Base-by-base conservation (phyloP, 352 stramenopile species). In the Phytophthora constricta region DNA sequence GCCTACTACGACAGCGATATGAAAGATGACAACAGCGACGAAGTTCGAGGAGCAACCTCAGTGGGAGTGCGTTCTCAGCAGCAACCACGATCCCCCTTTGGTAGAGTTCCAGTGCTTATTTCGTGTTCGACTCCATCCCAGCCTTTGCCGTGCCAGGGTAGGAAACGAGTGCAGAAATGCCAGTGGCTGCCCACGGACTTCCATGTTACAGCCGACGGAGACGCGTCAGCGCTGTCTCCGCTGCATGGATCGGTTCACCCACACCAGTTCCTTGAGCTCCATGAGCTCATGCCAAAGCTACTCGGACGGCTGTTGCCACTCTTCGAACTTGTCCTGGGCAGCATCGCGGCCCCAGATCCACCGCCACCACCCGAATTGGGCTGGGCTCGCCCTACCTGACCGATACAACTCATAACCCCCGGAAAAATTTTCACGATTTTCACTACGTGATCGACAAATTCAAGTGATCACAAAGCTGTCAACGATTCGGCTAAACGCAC, bases 121-220 rank as follows among this genome's bases (percentile, higher is more conserved):
- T 13, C 31, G 13, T 7, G 31, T 13, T 37, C 13, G 13, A 37
- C 31, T 13, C 5, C 31, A 37, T 13, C 13, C 13, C 31, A 37
- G 13, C 31, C 13, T 7, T 7, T 37, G 43, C 43, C 25, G 43
- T 4, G 16, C 4, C 43, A 3, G 8, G 20, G 43, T 25, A 16
- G n/a, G 5, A 50, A 25, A 27, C n/a, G 20, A 9, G 19, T 20
- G 9, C 19, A n/a, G 20, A 48, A 26, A 25, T 62, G 54, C 17
- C 61, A 68, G 23, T 68, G 61, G 61, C 52, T 68, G n/a, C 52
- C 61, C 14, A 63, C 52, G 11, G 61, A 68, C 5, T 68, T 68
- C 17, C 52, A 62, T 13, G 46, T 62, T 45, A 34, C 10, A 7
- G 45, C 9, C 13, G 34, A 68, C 56, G 61, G 52, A 31, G 5